Evolutionary conservation across 352 stramenopile genomes (phyloP).

Genomic region (Phytophthora pini): DNA sequence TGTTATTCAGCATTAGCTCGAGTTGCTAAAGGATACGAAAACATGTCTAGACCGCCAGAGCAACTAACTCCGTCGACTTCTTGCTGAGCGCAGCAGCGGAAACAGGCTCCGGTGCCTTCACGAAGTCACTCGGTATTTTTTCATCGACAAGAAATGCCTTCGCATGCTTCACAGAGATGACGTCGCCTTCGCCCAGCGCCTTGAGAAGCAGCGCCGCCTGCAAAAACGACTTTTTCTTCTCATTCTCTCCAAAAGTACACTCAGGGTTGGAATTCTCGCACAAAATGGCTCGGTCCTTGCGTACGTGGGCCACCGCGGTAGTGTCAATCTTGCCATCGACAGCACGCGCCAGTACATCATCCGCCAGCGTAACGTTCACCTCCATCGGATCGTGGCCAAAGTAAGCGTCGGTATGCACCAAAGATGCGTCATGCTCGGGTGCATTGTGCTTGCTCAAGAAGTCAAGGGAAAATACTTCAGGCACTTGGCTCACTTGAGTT

Average conservation of each 20-base stretch:
- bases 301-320: slow-evolving; percentile 25
- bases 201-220: slow-evolving; percentile 43
- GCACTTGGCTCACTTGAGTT: slow-evolving; percentile 23
- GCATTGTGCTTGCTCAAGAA: slow-evolving; percentile 43
- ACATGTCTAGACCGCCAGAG: slow-evolving; percentile 7
- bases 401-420: slow-evolving; percentile 40
- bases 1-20: no score
- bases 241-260: slow-evolving; percentile 31
- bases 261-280: slow-evolving; percentile 39
- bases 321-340: slow-evolving; percentile 35
- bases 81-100: slow-evolving; percentile 18
- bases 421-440: slow-evolving; percentile 50
- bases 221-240: slow-evolving; percentile 33
- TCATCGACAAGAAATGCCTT: slow-evolving; percentile 46
- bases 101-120: slow-evolving; percentile 21
- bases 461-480: slow-evolving; percentile 32
- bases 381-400: slow-evolving; percentile 38
- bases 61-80: slow-evolving; percentile 24
- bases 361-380: slow-evolving; percentile 32
- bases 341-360: slow-evolving; percentile 29
- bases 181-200: slow-evolving; percentile 25
- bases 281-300: slow-evolving; percentile 23
- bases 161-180: slow-evolving; percentile 31
- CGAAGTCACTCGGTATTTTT: slow-evolving; percentile 37
- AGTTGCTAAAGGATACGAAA: no score